These are phyloP conservation scores for Pichia nakasei DNA, from an alignment of 805 yeast species.

Conservation along the genomic window DNA sequence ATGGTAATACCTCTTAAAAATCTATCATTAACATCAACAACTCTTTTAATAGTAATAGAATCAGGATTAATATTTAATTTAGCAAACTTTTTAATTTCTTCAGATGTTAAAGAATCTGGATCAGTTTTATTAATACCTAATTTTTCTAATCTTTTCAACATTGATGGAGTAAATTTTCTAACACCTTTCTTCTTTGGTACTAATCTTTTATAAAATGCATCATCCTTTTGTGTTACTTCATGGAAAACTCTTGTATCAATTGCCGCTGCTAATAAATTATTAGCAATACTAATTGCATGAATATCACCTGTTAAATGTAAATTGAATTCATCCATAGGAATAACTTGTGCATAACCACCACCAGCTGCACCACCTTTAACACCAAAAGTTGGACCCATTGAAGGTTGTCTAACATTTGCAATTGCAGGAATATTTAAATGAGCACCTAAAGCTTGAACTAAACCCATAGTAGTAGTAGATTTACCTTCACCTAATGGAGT, in stretches of 20 bases:
- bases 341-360: conserved; percentile 81
- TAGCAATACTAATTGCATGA: conserved; percentile 78
- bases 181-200: conserved; percentile 69
- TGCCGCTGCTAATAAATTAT: conserved; percentile 76
- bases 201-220: conserved; percentile 62
- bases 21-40: conserved; percentile 78
- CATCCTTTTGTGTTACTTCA: conserved; percentile 65
- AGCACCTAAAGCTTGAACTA: conserved; percentile 75
- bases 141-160: conserved; percentile 58
- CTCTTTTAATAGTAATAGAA: conserved; percentile 74
- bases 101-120: conserved; percentile 64
- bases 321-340: conserved; percentile 85
- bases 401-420: conserved; percentile 81
- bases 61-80: conserved; percentile 72
- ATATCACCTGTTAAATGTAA: conserved; percentile 83
- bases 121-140: conserved; percentile 61
- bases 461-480: conserved; percentile 75
- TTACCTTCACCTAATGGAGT: conserved; percentile 85
- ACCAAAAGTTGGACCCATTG: conserved; percentile 87
- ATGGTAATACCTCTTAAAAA: conserved; percentile 69
- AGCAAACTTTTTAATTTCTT: conserved; percentile 56
- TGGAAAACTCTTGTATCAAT: conserved; percentile 83
- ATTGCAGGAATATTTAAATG: conserved; percentile 59
- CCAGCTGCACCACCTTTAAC: conserved; percentile 90
- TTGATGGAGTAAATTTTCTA: conserved; percentile 57